Evolutionary conservation across 805 yeast species (phyloP).

Genomic region (Blastobotrys attinorum): DNA sequence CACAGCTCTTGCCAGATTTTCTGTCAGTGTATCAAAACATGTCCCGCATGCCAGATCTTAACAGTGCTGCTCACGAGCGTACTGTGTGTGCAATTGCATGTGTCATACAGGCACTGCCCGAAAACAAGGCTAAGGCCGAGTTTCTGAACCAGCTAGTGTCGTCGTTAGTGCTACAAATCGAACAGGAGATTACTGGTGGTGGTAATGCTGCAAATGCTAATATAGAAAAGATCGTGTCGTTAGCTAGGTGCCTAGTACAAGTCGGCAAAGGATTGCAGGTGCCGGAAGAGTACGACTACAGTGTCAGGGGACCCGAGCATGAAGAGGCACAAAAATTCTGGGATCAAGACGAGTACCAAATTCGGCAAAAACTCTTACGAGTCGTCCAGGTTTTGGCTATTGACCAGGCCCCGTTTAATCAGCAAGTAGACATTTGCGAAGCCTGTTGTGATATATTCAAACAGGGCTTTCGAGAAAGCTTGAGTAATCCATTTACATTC

Average conservation of each 20-base stretch:
- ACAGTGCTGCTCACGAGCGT: conserved; percentile 24
- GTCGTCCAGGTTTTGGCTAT: conserved; percentile 38
- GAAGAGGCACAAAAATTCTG: conserved; percentile 16
- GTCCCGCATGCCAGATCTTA: conserved; percentile 15
- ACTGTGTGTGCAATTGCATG: conserved; percentile 27
- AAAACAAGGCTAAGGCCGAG: conserved; percentile 22
- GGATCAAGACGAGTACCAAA: conserved; percentile 21
- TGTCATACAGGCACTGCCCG: conserved; percentile 23
- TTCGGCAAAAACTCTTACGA: conserved; percentile 37
- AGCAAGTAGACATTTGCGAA: conserved; percentile 49
- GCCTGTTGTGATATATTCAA: conserved; percentile 55
- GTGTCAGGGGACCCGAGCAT: conserved; percentile 26
- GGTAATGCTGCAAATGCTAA: not conserved
- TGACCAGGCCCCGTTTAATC: conserved; percentile 31
- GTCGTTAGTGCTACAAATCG: conserved; percentile 11
- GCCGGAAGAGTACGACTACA: conserved; percentile 45
- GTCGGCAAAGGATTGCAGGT: conserved; percentile 61
- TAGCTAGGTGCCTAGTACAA: conserved; percentile 57
- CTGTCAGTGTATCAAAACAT: conserved; percentile 21
- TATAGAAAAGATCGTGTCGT: conserved; percentile 38
- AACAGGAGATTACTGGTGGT: not conserved
- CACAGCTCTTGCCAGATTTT: conserved; percentile 22
- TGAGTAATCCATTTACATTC: conserved; percentile 62
- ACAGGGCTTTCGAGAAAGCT: conserved; percentile 53
- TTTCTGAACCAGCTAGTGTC: conserved; percentile 31